These are phyloP conservation scores for Cercophora sp. DNA, from an alignment of 495 filamentous ascomycete genomes.

Conservation along the genomic window DNA sequence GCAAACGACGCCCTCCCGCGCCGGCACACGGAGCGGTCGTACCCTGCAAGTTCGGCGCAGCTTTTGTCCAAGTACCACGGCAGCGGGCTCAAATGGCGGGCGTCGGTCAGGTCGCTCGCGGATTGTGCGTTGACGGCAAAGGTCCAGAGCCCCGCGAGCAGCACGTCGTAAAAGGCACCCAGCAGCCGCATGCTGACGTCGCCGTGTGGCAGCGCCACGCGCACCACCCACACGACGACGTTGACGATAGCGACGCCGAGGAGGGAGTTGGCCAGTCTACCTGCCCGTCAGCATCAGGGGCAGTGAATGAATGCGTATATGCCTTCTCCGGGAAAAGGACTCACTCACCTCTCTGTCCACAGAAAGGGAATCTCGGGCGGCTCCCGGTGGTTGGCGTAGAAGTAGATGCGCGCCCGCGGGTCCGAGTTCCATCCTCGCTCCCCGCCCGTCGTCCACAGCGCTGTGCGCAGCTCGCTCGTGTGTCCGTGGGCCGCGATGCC, in stretches of 20 bases:
- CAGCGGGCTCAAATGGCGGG: constrained; percentile 14
- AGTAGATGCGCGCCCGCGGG: constrained; percentile 25
- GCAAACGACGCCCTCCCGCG: constrained; percentile 20
- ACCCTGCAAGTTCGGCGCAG: constrained; percentile 3
- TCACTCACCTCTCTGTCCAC: constrained; percentile 24
- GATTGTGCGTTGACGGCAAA: constrained; percentile 19
- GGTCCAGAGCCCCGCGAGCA: constrained; percentile 24
- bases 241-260: constrained; percentile 14
- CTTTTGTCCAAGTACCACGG: constrained; percentile 22
- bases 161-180: constrained; percentile 14
- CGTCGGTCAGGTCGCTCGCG: constrained; percentile 17
- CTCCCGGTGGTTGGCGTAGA: constrained; percentile 26
- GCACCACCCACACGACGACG: constrained; percentile 9
- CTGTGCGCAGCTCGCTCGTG: constrained; percentile 4
- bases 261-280: constrained; percentile 17
- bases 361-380: constrained; percentile 23
- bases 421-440: constrained; percentile 27
- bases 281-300: constrained; percentile 2
- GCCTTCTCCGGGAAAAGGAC: background rate
- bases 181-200: constrained; percentile 1
- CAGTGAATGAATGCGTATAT: background rate
- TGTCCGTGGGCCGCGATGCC: constrained; percentile 1
- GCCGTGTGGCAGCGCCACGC: constrained; percentile 7
- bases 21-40: constrained; percentile 7
- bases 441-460: constrained; percentile 25